Base-by-base conservation (phyloP, 805 yeast genomes). In the Kodamaea kaohsiungensis region DNA sequence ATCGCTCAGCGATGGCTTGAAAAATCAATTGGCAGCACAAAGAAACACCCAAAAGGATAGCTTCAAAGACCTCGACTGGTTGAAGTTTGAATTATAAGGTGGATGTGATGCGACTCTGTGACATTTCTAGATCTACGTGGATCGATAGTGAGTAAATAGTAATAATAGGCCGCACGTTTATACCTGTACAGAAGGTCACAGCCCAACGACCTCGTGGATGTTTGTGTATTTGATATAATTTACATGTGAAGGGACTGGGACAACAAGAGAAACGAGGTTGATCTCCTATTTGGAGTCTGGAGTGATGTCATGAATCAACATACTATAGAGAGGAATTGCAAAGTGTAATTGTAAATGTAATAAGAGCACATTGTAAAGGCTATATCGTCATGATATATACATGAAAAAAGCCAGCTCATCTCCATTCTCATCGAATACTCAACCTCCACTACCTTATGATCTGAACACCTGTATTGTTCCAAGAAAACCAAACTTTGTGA, bases 1-100 rank as follows among this genome's bases (percentile, higher is more conserved):
- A 15, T 46, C 53, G 15, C 46, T 51, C 45, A 55, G 54, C 17
- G 42, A 45, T 22, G 54, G 58, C 42, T 48, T 53, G 51, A 46
- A 52, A 50, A 48, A 53, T 40, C 54, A 53, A 19, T 35, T 40
- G 43, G 45, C 42, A 6, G 22, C 39, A 30, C 45, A 35, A 35
- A 27, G 40, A 38, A 56, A 53, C 43, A 52, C 50, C 37, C 49
- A 53, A 46, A 57, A 56, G 39, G 58, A 61, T 51, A 64, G 60
- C 9, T 48, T 57, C 19, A 59, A 61, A 47, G 71, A 68, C 43
- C 60, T 69, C 33, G 72, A 68, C 49, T 69, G 73, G 73, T 61
- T 69, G 52, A 69, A 68, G 59, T 69, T 69, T 51, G 72, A 68
- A 53, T 56, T 67, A 15, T 67, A 48, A 48, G 16, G 12, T 10